A percentile compares a stretch with the other conserved stretches of the same genome.
phyloP scores from a whole-genome alignment of 257 asterid genomes.

The Coffea canephora region DNA sequence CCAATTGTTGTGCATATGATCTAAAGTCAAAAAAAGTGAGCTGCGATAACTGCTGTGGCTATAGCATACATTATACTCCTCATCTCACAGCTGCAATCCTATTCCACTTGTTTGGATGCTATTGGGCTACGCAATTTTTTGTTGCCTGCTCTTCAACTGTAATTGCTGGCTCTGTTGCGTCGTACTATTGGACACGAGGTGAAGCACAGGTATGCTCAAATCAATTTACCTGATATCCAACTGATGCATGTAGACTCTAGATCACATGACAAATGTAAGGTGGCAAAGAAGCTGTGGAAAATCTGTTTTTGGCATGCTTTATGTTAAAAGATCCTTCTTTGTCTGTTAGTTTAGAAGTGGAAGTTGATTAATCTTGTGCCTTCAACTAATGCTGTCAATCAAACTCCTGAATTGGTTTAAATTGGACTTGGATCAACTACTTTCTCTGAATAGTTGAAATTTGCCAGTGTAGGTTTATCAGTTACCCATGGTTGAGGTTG shows the following conservation, averaged over 20 bases:
- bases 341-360: neutral
- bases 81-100: conserved; percentile 79
- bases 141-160: conserved; percentile 79
- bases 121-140: conserved; percentile 89
- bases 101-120: conserved; percentile 91
- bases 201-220: conserved; percentile 63
- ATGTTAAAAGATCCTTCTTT: neutral
- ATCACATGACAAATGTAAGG: neutral
- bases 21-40: conserved; percentile 67
- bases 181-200: conserved; percentile 94
- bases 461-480: neutral
- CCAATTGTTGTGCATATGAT: conserved; percentile 94
- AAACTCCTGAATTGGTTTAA: neutral
- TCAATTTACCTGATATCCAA: neutral
- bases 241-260: neutral
- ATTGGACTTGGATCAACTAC: neutral
- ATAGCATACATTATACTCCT: conserved; percentile 66
- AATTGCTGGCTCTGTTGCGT: conserved; percentile 94
- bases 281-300: neutral
- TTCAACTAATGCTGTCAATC: neutral
- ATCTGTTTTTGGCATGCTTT: neutral
- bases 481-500: neutral
- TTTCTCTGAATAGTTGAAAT: neutral
- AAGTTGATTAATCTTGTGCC: neutral
- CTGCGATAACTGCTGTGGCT: conserved; percentile 95